Base-by-base conservation (phyloP, 495 filamentous ascomycete species). In the Trypethelium eluteriae region DNA sequence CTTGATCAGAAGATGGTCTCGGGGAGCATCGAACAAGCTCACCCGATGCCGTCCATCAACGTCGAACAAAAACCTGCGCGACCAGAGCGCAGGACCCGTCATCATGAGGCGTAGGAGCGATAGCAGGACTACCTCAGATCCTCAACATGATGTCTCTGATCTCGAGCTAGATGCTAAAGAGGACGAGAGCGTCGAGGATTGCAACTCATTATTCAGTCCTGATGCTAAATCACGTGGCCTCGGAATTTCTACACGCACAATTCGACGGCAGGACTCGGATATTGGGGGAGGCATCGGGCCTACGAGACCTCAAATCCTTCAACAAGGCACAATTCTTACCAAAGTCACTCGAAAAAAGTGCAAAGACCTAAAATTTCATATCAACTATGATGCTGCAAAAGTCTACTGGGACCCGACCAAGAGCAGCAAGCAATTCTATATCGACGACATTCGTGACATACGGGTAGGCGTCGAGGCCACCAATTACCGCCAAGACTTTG, bases 391-490 rank as follows among this genome's bases (percentile, higher is more conserved):
- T 63, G 82, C 88, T 5, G 91, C 88, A 59, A 94, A 91, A 74
- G 89, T 98, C 41, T 87, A 81, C 39, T 98, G 94, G 94, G 88
- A 95, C 76, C 83, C 84, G 16, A 86, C 83, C 3, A 89, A 89
- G 62, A 84, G 88, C 0, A 82, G 86, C 1, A 97, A 96, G 68
- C 84, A 83, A 18, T 89, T 98, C 70, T 95, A 95, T 73, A 87
- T 98, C 66, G 94, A 98, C 69, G 91, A 98, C 72, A 92, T 98
- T 71, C 88, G 88, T 70, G 91, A 96, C 68, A 90, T 98, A 53
- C 86, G 92, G 63, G 84, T 86, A 44, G 93, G 91, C 44, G 81
- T 85, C n/a, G 91, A 96, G 73, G 92, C 92, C 41, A 83, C 86
- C 57, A 92, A 95, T 69, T 96, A 96, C 70, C 88, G 90, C 11